A percentile compares a stretch with the other conserved stretches of the same genome.
These are phyloP conservation scores for Dicorynia guianensis DNA, from an alignment of 306 rosid genomes.

Conservation along the genomic window DNA sequence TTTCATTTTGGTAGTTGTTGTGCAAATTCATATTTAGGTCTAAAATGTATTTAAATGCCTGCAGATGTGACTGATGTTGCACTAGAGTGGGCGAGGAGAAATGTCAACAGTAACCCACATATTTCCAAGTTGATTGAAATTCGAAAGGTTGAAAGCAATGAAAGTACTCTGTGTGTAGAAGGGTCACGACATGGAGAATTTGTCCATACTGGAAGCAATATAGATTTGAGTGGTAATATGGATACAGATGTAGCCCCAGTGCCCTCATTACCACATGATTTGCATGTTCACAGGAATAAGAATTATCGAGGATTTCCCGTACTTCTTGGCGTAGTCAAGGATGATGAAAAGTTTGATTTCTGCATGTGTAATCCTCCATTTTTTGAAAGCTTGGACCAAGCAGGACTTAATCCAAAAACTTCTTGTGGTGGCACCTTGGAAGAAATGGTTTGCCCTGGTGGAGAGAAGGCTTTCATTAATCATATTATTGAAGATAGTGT, in stretches of 20 bases:
- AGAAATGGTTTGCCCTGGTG: slow-evolving; percentile 93
- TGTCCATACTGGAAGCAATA: slow-evolving; percentile 27
- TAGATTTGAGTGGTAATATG: slow-evolving; percentile 24
- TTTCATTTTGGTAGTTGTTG: slow-evolving; percentile 20
- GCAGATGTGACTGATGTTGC: slow-evolving; percentile 89
- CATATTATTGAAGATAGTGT: slow-evolving; percentile 82
- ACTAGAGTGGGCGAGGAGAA: slow-evolving; percentile 81
- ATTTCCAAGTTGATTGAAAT: slow-evolving; percentile 76
- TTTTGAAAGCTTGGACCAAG: slow-evolving; percentile 84
- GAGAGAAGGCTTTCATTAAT: slow-evolving; percentile 81
- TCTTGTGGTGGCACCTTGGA: slow-evolving; percentile 79
- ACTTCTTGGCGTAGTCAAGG: slow-evolving; percentile 80
- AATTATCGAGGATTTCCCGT: slow-evolving; percentile 72
- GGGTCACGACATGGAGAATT: slow-evolving; percentile 39
- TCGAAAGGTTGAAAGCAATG: slow-evolving; percentile 66
- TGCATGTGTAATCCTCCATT: slow-evolving; percentile 98
- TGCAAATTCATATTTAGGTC: neutral
- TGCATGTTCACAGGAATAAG: slow-evolving; percentile 29
- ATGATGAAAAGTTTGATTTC: slow-evolving; percentile 85
- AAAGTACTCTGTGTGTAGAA: slow-evolving; percentile 33
- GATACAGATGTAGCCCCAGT: slow-evolving; percentile 41
- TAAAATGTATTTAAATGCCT: slow-evolving; percentile 31
- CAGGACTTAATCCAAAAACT: slow-evolving; percentile 89
- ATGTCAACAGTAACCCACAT: slow-evolving; percentile 70
- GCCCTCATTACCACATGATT: slow-evolving; percentile 50